A percentile compares a stretch with the other conserved stretches of the same genome.
Conservation (phyloP, 345 rosid genomes). For the Raphanus raphanistrum region DNA sequence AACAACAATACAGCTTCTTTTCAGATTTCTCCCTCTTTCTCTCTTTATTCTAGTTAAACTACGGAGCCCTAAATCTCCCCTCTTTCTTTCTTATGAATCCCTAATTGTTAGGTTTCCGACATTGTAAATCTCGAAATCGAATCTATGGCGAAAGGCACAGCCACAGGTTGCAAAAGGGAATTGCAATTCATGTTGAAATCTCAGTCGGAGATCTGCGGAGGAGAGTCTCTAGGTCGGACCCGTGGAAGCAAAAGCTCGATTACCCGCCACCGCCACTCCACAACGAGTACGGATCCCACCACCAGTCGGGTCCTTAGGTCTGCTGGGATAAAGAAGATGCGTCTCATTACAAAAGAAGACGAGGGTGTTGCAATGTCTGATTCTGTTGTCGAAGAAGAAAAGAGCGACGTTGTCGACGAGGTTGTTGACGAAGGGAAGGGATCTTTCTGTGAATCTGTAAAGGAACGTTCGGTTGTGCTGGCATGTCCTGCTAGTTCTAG, state of each 20-base stretch:
- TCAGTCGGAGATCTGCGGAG: constrained; percentile 76
- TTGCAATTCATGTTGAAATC: constrained; percentile 76
- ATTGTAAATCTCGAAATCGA: neutral
- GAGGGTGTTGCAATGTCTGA: constrained; percentile 26
- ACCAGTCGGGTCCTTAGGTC: neutral
- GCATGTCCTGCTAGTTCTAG: constrained; percentile 30
- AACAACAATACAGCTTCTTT: neutral
- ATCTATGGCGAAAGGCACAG: constrained; percentile 59
- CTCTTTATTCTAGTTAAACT: constrained; percentile 9
- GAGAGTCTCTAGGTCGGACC: constrained; percentile 64
- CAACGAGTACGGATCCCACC: neutral
- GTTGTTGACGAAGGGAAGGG: constrained; percentile 50
- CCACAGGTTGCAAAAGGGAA: constrained; percentile 77
- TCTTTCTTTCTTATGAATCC: neutral
- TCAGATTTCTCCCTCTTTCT: constrained; percentile 5
- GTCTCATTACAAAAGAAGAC: constrained; percentile 23
- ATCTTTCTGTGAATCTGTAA: constrained; percentile 11
- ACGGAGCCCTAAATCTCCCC: constrained; percentile 16
- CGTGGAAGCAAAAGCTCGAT: constrained; percentile 44
- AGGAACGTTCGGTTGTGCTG: neutral
- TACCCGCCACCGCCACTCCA: neutral
- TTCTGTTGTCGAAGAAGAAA: constrained; percentile 58
- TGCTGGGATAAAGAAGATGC: constrained; percentile 32
- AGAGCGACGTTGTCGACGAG: constrained; percentile 67
- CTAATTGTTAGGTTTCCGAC: neutral